phyloP scores from a whole-genome alignment of 345 rosid species.

The Turnera subulata region DNA sequence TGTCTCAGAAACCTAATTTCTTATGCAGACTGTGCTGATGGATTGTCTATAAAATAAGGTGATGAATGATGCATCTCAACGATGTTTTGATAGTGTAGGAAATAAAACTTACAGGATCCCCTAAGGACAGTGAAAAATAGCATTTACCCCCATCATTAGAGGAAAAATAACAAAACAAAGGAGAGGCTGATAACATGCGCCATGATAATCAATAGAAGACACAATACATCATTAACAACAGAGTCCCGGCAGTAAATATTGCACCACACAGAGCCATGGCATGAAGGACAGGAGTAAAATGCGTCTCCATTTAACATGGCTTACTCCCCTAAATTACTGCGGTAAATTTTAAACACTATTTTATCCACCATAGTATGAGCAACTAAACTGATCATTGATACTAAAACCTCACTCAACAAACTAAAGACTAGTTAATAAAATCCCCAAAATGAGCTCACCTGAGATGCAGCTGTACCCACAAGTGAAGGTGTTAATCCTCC shows the following conservation, averaged over 20 bases:
- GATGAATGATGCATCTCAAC: neutral
- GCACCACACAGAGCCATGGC: neutral
- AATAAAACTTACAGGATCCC: neutral
- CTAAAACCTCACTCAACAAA: neutral
- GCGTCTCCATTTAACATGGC: too few relatives aligned
- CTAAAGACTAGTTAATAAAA: slow-evolving; percentile 2
- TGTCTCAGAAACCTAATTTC: too few relatives aligned
- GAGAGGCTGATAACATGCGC: slow-evolving; percentile 1
- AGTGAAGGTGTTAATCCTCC: slow-evolving; percentile 88
- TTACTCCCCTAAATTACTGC: too few relatives aligned
- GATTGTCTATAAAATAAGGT: too few relatives aligned
- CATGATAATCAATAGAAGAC: slow-evolving; percentile 18
- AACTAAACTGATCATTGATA: slow-evolving; percentile 8
- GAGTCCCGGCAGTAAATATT: neutral
- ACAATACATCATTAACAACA: slow-evolving; percentile 9
- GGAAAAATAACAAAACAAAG: neutral
- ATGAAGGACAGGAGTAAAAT: too few relatives aligned
- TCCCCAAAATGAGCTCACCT: slow-evolving; percentile 42
- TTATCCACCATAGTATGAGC: neutral
- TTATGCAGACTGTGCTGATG: too few relatives aligned
- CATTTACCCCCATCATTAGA: neutral
- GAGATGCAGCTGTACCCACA: slow-evolving; percentile 91
- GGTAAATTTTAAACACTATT: neutral
- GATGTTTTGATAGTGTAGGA: neutral
- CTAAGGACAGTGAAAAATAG: neutral